phyloP scores from a whole-genome alignment of 106 monocot genomes.

The Platanthera zijinensis region DNA sequence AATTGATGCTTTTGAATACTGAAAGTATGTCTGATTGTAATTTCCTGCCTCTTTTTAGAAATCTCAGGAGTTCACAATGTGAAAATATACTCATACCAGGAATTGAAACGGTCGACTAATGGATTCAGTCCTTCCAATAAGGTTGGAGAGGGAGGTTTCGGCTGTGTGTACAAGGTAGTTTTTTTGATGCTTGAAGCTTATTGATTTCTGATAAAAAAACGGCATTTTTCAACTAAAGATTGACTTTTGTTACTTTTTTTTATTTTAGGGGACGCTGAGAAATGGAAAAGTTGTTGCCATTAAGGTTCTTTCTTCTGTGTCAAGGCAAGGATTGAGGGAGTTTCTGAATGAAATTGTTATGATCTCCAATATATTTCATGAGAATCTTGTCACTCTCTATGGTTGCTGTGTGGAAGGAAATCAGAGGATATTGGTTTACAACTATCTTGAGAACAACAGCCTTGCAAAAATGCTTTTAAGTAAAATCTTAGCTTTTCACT shows the following conservation, averaged over 20 bases:
- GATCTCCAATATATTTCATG: conserved; percentile 36
- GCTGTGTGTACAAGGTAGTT: conserved; percentile 28
- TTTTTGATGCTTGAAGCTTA: background rate
- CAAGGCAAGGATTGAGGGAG: conserved; percentile 35
- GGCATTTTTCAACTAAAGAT: background rate
- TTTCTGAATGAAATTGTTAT: conserved; percentile 36
- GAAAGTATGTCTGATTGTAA: background rate
- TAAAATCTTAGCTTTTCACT: conserved; percentile 5
- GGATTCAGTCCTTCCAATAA: conserved; percentile 28
- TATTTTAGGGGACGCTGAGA: conserved; percentile 33
- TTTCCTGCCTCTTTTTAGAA: conserved; percentile 5
- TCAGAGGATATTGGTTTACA: conserved; percentile 40
- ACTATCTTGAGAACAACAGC: conserved; percentile 56
- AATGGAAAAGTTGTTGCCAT: conserved; percentile 39
- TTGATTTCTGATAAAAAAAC: background rate
- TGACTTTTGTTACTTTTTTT: background rate
- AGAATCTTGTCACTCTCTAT: conserved; percentile 34
- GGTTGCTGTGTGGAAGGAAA: conserved; percentile 39
- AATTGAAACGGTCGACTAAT: conserved; percentile 20
- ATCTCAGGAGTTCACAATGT: conserved; percentile 14
- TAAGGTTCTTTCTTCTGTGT: conserved; percentile 39
- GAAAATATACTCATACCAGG: conserved; percentile 23
- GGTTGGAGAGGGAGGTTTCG: conserved; percentile 38
- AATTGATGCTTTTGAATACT: background rate
- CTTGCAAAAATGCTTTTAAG: conserved; percentile 42